phyloP scores from a whole-genome alignment of 352 stramenopile species.

The Pythium grandisporangium region DNA sequence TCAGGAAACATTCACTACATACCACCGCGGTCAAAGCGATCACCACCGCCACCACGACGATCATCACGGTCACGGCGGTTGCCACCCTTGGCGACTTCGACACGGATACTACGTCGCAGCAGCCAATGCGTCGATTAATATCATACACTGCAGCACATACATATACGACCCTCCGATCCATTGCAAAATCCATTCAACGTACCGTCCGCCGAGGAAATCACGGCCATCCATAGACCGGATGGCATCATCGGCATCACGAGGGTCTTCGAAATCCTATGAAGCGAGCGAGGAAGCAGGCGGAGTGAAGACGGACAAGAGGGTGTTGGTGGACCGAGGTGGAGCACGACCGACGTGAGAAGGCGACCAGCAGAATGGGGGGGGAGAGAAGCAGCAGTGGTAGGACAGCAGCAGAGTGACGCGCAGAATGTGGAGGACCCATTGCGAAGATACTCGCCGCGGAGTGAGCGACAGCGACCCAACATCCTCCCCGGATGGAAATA shows the following conservation, averaged over 20 bases:
- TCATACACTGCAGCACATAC: neutral
- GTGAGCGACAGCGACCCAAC: too few relatives aligned
- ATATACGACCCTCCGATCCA: neutral
- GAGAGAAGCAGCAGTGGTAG: conserved; percentile 16
- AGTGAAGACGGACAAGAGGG: conserved; percentile 23
- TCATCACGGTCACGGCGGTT: conserved; percentile 49
- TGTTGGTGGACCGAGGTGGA: conserved; percentile 18
- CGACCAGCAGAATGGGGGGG: too few relatives aligned
- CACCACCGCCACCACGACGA: conserved; percentile 21
- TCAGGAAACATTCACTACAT: conserved; percentile 8
- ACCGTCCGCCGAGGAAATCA: conserved; percentile 82
- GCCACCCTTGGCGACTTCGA: conserved; percentile 72
- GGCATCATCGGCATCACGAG: conserved; percentile 76
- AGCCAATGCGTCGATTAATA: neutral
- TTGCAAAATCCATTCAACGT: too few relatives aligned
- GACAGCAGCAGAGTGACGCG: neutral
- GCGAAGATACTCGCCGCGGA: too few relatives aligned
- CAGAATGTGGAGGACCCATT: neutral
- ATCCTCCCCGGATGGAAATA: neutral
- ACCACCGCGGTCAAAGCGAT: conserved; percentile 58
- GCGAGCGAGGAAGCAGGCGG: conserved; percentile 40
- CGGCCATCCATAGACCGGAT: conserved; percentile 83
- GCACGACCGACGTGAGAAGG: too few relatives aligned
- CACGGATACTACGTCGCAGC: conserved; percentile 42
- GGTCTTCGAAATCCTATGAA: conserved; percentile 85